Conservation (phyloP, 805 yeast species). For the Kodamaea restingae region DNA sequence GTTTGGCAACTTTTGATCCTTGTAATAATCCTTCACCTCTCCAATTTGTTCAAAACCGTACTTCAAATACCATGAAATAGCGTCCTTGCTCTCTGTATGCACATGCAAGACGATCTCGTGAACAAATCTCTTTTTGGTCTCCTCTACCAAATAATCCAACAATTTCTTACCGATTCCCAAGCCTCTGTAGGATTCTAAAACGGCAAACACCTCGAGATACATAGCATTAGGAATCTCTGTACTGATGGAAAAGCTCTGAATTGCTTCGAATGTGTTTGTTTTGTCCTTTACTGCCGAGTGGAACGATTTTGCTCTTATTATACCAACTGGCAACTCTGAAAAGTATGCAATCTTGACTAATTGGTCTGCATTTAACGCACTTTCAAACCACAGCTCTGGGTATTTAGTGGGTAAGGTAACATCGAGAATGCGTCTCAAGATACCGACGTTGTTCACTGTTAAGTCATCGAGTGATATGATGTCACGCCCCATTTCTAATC, state of each 20-base stretch:
- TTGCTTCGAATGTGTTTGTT: slow-evolving; percentile 24
- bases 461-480: slow-evolving; percentile 53
- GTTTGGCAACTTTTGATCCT: slow-evolving; percentile 38
- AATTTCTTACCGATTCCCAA: slow-evolving; percentile 60
- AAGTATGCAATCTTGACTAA: slow-evolving; percentile 59
- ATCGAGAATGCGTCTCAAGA: slow-evolving; percentile 53
- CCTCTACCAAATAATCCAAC: slow-evolving; percentile 51
- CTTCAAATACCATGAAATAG: slow-evolving; percentile 48
- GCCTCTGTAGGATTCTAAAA: slow-evolving; percentile 58
- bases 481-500: slow-evolving; percentile 33
- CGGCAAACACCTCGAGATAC: slow-evolving; percentile 65
- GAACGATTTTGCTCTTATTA: slow-evolving; percentile 53
- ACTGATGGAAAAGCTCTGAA: slow-evolving; percentile 19
- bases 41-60: slow-evolving; percentile 44
- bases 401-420: slow-evolving; percentile 50
- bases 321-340: slow-evolving; percentile 80
- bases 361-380: slow-evolving; percentile 45
- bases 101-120: slow-evolving; percentile 54
- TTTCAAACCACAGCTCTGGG: slow-evolving; percentile 49
- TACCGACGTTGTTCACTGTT: slow-evolving; percentile 57
- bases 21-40: slow-evolving; percentile 45
- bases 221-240: slow-evolving; percentile 47
- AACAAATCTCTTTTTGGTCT: slow-evolving; percentile 51
- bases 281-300: slow-evolving; percentile 35
- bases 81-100: slow-evolving; percentile 39